Conservation (phyloP, 106 monocot species). For the Allium sativum region DNA sequence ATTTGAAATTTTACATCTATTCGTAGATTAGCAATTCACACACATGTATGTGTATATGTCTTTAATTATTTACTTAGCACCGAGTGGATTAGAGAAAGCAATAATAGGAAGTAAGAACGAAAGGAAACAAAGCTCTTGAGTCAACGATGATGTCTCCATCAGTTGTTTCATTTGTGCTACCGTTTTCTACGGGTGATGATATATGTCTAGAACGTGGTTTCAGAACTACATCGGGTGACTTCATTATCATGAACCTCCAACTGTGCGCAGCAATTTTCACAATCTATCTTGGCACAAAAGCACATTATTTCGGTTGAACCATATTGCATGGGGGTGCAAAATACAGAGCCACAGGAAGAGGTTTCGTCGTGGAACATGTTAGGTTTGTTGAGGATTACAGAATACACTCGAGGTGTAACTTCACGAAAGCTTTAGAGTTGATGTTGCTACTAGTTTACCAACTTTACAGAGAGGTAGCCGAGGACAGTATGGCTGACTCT, state of each 20-base stretch:
- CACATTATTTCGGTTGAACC: constrained; percentile 90
- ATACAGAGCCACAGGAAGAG: constrained; percentile 74
- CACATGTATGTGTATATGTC: too few relatives aligned
- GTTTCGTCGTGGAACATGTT: constrained; percentile 89
- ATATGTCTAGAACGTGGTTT: constrained; percentile 85
- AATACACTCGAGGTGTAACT: constrained; percentile 82
- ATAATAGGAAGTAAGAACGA: constrained; percentile 43
- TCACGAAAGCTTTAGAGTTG: constrained; percentile 74
- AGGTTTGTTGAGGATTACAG: constrained; percentile 91
- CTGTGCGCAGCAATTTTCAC: constrained; percentile 77
- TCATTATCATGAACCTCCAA: constrained; percentile 80
- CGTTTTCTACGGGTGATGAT: constrained; percentile 92
- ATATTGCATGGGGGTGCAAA: constrained; percentile 91
- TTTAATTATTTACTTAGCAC: constrained; percentile 52
- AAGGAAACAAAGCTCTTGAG: constrained; percentile 66
- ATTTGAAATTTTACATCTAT: too few relatives aligned
- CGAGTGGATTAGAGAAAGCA: constrained; percentile 84
- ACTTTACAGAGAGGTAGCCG: constrained; percentile 52
- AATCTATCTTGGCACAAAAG: constrained; percentile 81
- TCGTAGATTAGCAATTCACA: too few relatives aligned
- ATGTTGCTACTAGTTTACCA: constrained; percentile 78
- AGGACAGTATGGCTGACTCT: constrained; percentile 39
- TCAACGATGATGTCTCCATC: constrained; percentile 83
- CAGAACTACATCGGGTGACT: constrained; percentile 60
- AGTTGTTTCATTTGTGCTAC: constrained; percentile 84